These are phyloP conservation scores for Gentiana macrophylla DNA, from an alignment of 257 asterid species.

Conservation along the genomic window DNA sequence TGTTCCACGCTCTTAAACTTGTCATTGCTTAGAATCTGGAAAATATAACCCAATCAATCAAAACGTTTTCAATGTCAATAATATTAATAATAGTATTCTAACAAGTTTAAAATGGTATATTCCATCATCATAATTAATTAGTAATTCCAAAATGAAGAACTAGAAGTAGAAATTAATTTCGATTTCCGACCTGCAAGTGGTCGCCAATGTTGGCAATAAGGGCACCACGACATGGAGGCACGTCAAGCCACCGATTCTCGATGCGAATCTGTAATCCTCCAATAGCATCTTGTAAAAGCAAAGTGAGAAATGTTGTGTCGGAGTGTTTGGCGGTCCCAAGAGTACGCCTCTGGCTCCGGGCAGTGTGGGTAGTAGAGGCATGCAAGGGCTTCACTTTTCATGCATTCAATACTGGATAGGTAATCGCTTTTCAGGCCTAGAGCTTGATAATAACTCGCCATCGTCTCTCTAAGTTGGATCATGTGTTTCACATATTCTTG, in stretches of 20 bases:
- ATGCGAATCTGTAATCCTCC: slow-evolving; percentile 21
- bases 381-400: slow-evolving; percentile 11
- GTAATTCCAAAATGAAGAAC: no score
- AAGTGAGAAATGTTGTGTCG: slow-evolving; percentile 15
- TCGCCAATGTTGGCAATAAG: slow-evolving; percentile 20
- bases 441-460: slow-evolving; percentile 15
- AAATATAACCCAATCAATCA: no score
- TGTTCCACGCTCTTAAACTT: no score
- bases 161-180: no score
- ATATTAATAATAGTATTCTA: no score
- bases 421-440: slow-evolving; percentile 14
- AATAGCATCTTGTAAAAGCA: slow-evolving; percentile 17
- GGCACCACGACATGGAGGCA: slow-evolving; percentile 16
- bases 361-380: slow-evolving; percentile 21
- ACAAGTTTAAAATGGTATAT: no score
- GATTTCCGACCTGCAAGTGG: slow-evolving; percentile 12
- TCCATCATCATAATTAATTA: no score
- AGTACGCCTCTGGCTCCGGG: slow-evolving; percentile 19
- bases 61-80: no score
- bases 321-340: slow-evolving; percentile 20
- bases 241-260: slow-evolving; percentile 19
- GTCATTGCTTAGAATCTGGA: no score
- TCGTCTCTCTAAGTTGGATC: slow-evolving; percentile 6
- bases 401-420: slow-evolving; percentile 17
- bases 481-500: background rate